Evolutionary conservation across 306 rosid genomes (phyloP).

Genomic region (Clitoria ternatea): DNA sequence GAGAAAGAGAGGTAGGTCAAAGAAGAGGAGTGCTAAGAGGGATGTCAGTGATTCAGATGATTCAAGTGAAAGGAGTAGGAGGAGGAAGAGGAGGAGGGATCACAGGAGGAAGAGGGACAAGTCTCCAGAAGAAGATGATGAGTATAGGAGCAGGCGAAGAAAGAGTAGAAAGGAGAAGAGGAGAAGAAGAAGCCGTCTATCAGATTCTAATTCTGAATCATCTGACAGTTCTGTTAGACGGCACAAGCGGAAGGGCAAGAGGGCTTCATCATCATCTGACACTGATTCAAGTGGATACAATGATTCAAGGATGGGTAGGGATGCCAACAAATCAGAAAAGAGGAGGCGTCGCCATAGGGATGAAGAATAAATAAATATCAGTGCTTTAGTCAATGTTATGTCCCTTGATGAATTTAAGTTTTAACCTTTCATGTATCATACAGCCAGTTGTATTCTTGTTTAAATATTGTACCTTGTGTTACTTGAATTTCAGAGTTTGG

Average conservation of each 20-base stretch:
- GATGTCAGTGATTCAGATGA: conserved; percentile 61
- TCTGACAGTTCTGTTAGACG: conserved; percentile 50
- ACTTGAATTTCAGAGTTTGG: conserved; percentile 4
- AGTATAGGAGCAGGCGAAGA: conserved; percentile 19
- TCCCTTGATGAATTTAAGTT: not conserved
- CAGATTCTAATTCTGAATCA: conserved; percentile 62
- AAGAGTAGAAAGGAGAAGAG: conserved; percentile 56
- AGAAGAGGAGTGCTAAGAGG: conserved; percentile 64
- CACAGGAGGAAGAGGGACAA: conserved; percentile 40
- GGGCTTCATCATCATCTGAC: conserved; percentile 44
- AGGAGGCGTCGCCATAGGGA: conserved; percentile 42
- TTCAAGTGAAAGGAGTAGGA: conserved; percentile 42
- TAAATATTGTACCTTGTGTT: not conserved
- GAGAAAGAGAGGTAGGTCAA: conserved; percentile 79
- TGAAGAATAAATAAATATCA: conserved; percentile 37
- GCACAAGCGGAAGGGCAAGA: conserved; percentile 53
- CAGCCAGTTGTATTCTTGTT: not conserved
- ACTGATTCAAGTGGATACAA: conserved; percentile 43
- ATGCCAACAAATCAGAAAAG: conserved; percentile 57
- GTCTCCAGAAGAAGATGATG: conserved; percentile 34
- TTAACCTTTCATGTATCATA: not conserved
- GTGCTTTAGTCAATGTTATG: not conserved
- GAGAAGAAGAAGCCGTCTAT: conserved; percentile 58
- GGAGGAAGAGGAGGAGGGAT: conserved; percentile 55
- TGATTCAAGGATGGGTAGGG: conserved; percentile 53